A percentile compares a stretch with the other conserved stretches of the same genome.
Conservation (phyloP, 2,329 filamentous ascomycete species). For the Sporothrix variecibatus region DNA sequence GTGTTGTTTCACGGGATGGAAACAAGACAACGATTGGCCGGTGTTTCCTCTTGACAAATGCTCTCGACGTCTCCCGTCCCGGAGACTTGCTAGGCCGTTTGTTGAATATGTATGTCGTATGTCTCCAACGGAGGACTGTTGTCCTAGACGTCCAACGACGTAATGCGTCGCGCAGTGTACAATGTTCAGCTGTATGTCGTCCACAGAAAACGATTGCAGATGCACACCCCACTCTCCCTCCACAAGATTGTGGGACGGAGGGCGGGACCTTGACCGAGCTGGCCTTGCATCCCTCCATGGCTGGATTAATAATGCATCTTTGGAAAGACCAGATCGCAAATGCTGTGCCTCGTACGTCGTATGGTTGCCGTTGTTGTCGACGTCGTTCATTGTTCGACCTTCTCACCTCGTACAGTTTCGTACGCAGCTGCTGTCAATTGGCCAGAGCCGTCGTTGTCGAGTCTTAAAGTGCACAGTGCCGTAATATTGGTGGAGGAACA, state of each 20-base stretch:
- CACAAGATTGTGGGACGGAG: not conserved
- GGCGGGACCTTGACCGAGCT: not conserved
- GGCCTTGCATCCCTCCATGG: not conserved
- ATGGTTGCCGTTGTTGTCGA: not conserved
- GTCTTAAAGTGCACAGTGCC: no score
- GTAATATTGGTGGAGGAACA: no score
- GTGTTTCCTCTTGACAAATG: not conserved
- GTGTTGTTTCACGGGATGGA: not conserved
- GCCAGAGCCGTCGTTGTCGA: not conserved
- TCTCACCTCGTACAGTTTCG: not conserved
- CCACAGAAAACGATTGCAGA: no score
- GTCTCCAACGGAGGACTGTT: not conserved
- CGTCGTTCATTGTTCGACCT: not conserved
- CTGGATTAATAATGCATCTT: slow-evolving; percentile 2
- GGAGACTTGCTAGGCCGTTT: not conserved
- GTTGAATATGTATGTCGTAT: no score
- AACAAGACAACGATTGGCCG: no score
- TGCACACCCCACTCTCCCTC: no score
- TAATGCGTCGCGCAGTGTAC: not conserved
- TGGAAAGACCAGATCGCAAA: not conserved
- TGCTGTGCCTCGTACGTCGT: not conserved
- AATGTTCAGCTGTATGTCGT: no score
- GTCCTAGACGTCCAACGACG: no score
- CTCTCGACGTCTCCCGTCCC: not conserved
- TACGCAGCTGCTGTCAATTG: not conserved